phyloP scores from a whole-genome alignment of 441 rosid species.

The Brassica balearica region DNA sequence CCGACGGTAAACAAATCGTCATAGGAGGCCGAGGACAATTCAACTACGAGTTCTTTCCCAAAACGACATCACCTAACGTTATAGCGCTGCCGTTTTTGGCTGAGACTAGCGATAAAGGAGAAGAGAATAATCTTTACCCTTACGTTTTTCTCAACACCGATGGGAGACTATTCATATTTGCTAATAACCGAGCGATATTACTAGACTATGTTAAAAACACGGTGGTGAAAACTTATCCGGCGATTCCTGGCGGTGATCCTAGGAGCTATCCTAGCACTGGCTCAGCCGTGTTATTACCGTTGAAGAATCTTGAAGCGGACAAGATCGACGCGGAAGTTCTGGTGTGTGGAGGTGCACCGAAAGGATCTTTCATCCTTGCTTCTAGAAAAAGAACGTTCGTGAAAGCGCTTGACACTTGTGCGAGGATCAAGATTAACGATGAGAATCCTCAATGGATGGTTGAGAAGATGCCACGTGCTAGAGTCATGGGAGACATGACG shows the following conservation, averaged over 20 bases:
- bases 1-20: conserved; percentile 56
- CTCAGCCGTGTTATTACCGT: conserved; percentile 59
- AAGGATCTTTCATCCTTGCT: conserved; percentile 44
- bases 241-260: conserved; percentile 57
- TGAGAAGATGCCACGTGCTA: conserved; percentile 59
- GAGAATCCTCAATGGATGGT: conserved; percentile 55
- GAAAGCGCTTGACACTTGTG: conserved; percentile 54
- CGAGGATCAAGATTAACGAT: conserved; percentile 56
- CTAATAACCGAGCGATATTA: conserved; percentile 62
- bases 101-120: conserved; percentile 47
- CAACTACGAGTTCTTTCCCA: conserved; percentile 56
- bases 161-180: conserved; percentile 59
- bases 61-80: neutral
- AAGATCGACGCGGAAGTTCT: conserved; percentile 49
- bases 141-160: conserved; percentile 53
- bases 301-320: conserved; percentile 31
- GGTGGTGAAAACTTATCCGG: conserved; percentile 53
- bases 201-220: conserved; percentile 48
- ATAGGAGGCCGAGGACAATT: conserved; percentile 56
- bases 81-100: conserved; percentile 48
- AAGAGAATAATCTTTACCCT: conserved; percentile 65
- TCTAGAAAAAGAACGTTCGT: conserved; percentile 31
- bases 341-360: conserved; percentile 66
- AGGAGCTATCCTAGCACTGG: conserved; percentile 64
- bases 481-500: conserved; percentile 67